These are phyloP conservation scores for Cucurbitaria berberidis DNA, from an alignment of 2,329 filamentous ascomycete genomes.

Conservation along the genomic window DNA sequence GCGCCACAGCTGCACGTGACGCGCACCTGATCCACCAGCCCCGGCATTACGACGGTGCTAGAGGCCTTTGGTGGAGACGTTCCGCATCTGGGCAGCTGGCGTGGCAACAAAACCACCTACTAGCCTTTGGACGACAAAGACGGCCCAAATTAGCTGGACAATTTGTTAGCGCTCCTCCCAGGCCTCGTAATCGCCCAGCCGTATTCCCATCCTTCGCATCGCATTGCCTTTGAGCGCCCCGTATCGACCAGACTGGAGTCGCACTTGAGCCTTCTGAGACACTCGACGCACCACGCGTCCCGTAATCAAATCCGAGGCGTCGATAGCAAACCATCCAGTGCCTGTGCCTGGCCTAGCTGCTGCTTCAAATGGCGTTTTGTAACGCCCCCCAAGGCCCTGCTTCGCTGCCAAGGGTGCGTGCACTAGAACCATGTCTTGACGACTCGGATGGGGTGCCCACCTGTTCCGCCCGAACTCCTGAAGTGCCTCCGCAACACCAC, in stretches of 20 bases:
- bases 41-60: slow-evolving; percentile 13
- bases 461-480: slow-evolving; percentile 9
- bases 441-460: slow-evolving; percentile 4
- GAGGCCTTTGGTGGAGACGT: background rate
- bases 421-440: slow-evolving; percentile 11
- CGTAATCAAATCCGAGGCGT: slow-evolving; percentile 5
- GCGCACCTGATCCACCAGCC: slow-evolving; percentile 16
- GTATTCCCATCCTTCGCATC: slow-evolving; percentile 11
- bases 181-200: slow-evolving; percentile 25
- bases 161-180: slow-evolving; percentile 13
- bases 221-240: slow-evolving; percentile 1
- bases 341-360: slow-evolving; percentile 15
- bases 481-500: slow-evolving; percentile 15
- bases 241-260: slow-evolving; percentile 6
- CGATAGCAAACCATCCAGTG: slow-evolving; percentile 4
- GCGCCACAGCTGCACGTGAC: slow-evolving; percentile 23
- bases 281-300: slow-evolving; percentile 10
- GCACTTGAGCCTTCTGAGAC: slow-evolving; percentile 16
- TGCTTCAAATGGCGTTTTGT: slow-evolving; percentile 12
- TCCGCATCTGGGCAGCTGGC: slow-evolving; percentile 11
- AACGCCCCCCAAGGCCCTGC: slow-evolving; percentile 15
- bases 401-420: slow-evolving; percentile 12
- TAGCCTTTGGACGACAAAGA: slow-evolving; percentile 8
- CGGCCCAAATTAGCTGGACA: slow-evolving; percentile 20
- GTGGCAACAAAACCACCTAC: slow-evolving; percentile 31